Evolutionary conservation across 1,284 basidiomycete species (phyloP).

Genomic region (Cryptococcus wingfieldii): DNA sequence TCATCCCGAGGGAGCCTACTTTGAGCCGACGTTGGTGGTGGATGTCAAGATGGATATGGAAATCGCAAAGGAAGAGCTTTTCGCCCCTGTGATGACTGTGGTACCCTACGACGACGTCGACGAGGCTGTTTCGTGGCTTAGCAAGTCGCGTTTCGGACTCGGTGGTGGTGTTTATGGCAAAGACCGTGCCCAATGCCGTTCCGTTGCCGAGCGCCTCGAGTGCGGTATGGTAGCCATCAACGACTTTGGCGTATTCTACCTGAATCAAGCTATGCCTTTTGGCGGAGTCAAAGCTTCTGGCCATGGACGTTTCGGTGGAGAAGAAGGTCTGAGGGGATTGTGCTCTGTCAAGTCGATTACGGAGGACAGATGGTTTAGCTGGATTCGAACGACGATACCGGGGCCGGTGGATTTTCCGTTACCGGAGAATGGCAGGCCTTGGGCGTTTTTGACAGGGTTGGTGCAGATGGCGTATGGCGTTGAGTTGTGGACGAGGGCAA

Average conservation of each 20-base stretch:
- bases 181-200: conserved; percentile 65
- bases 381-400: conserved; percentile 81
- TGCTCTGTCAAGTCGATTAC: conserved; percentile 85
- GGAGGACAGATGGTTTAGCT: conserved; percentile 74
- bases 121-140: conserved; percentile 79
- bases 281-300: conserved; percentile 86
- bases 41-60: conserved; percentile 70
- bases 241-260: conserved; percentile 81
- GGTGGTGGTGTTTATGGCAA: conserved; percentile 93
- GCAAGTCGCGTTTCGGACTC: conserved; percentile 81
- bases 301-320: conserved; percentile 86
- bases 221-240: conserved; percentile 98
- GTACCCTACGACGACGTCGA: conserved; percentile 75
- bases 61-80: conserved; percentile 79
- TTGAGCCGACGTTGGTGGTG: conserved; percentile 79
- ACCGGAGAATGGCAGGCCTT: conserved; percentile 42
- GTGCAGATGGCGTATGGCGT: conserved; percentile 70
- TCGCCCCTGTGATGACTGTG: conserved; percentile 80
- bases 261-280: conserved; percentile 88
- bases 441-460: conserved; percentile 73
- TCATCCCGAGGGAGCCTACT: conserved; percentile 69
- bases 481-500: conserved; percentile 21
- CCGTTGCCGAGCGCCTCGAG: conserved; percentile 71
- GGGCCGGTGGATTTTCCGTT: conserved; percentile 34
- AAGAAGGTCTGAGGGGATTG: conserved; percentile 81